phyloP scores from a whole-genome alignment of 495 filamentous ascomycete genomes.

The Stereocaulon alpinum region DNA sequence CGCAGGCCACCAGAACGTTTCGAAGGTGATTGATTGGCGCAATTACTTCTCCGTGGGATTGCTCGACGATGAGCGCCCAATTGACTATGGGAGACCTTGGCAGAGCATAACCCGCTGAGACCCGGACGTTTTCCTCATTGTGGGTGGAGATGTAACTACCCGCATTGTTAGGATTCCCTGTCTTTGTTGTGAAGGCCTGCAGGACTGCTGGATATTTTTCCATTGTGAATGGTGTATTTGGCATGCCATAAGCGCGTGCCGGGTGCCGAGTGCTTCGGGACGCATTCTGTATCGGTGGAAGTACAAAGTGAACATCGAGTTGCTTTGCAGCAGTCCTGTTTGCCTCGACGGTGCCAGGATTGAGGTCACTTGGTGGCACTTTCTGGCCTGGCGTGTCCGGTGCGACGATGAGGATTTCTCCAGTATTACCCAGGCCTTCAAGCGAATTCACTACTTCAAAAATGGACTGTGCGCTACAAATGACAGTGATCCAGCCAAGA shows the following conservation, averaged over 20 bases:
- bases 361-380: constrained; percentile 36
- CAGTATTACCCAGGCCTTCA: constrained; percentile 59
- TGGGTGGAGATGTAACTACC: constrained; percentile 52
- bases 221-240: constrained; percentile 46
- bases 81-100: constrained; percentile 53
- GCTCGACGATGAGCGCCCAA: constrained; percentile 76
- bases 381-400: constrained; percentile 53
- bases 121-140: constrained; percentile 54
- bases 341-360: constrained; percentile 6
- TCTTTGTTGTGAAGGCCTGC: constrained; percentile 39
- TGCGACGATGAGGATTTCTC: constrained; percentile 56
- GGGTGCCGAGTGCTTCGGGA: constrained; percentile 26
- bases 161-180: constrained; percentile 43
- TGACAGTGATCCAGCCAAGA: constrained; percentile 55
- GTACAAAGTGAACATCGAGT: constrained; percentile 29
- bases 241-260: constrained; percentile 24
- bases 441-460: constrained; percentile 45
- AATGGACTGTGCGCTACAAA: constrained; percentile 53
- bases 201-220: constrained; percentile 45
- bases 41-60: constrained; percentile 60
- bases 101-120: constrained; percentile 64
- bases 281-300: constrained; percentile 27
- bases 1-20: constrained; percentile 68
- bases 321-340: constrained; percentile 9
- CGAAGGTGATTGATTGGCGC: constrained; percentile 62